These are phyloP conservation scores for Vitis amurensis DNA, from an alignment of 164 flowering plant species.

Conservation along the genomic window DNA sequence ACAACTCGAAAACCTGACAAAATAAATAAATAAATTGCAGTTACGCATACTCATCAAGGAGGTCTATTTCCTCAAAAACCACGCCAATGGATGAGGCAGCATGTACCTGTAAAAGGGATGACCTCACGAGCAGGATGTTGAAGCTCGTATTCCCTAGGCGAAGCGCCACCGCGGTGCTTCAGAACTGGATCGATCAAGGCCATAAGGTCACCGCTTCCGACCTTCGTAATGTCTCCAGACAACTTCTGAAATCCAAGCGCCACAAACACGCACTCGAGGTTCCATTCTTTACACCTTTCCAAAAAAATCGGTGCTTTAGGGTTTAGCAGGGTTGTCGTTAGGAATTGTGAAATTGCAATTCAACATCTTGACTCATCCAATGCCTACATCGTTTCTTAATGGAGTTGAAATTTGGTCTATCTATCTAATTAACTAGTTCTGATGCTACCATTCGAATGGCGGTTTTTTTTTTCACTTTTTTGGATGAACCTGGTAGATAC, in stretches of 20 bases:
- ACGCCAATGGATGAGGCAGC: constrained; percentile 4
- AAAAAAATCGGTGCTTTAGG: no score
- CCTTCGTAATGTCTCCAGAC: constrained; percentile 23
- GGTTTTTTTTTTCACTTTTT: no score
- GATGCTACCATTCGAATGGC: no score
- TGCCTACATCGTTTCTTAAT: no score
- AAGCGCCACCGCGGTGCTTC: constrained; percentile 21
- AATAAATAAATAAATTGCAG: no score
- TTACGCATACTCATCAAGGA: neutral
- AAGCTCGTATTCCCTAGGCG: constrained; percentile 9
- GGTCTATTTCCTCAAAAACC: constrained; percentile 17
- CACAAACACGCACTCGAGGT: constrained; percentile 38
- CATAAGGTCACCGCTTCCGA: constrained; percentile 18
- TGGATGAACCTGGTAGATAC: no score
- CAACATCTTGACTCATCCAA: no score
- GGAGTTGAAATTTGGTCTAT: no score
- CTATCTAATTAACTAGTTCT: no score
- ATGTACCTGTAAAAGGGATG: constrained; percentile 5
- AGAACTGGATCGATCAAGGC: constrained; percentile 30
- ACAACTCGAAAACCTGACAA: neutral
- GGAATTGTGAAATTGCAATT: no score
- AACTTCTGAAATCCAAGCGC: constrained; percentile 27
- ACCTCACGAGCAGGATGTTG: constrained; percentile 29
- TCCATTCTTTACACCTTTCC: neutral
- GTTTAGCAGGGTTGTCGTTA: no score